Base-by-base conservation (phyloP, 1,284 basidiomycete genomes). In the Filobasidium uniguttulatum region DNA sequence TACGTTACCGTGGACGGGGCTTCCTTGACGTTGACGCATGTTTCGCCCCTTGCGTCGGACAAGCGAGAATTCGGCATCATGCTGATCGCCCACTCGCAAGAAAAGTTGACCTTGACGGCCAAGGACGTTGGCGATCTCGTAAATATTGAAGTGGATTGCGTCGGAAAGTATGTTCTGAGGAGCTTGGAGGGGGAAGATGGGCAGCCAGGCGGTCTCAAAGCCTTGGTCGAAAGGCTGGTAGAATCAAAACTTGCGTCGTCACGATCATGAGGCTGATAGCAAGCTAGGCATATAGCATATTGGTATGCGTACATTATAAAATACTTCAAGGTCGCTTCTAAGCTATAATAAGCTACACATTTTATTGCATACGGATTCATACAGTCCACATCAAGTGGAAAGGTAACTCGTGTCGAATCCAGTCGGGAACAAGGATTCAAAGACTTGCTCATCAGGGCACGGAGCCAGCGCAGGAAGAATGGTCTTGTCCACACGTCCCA, bases 1-100 rank as follows among this genome's bases (percentile, higher is more conserved):
- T 99, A 91, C 67, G 76, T 98, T 50, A 82, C 91, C 9, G 80
- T 99, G 56, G 93, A 99, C 66, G 93, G 94, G 19, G 80, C 91
- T 2, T 94, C 89, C 2, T 73, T 99, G 43, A 99, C 93, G 0
- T 63, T 99, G 56, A 97, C 91, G 0, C 73, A 73, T 31, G 87
- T 96, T 23, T 61, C 59, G 1, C 57, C 65, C 60, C 29, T 46
- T 5, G 17, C 23, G 3, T 36, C 62, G n/a, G 72, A 86, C 61
- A 85, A 90, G 60, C 44, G 47, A 8, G 46, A 30, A 31, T 94
- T 98, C 65, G 81, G 82, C 31, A 78, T 99, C 55, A 97, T 97
- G 85, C 77, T 98, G 55, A 94, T 98, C 68, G 80, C 81, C 55
- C 91, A 98, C 68, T 94, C 89, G 28, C 89, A 94, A 63, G 73